Evolutionary conservation across 208 protist genomes (phyloP), one percentile per base, ranked within the genome.

Genomic region (Hexamita inflata): DNA sequence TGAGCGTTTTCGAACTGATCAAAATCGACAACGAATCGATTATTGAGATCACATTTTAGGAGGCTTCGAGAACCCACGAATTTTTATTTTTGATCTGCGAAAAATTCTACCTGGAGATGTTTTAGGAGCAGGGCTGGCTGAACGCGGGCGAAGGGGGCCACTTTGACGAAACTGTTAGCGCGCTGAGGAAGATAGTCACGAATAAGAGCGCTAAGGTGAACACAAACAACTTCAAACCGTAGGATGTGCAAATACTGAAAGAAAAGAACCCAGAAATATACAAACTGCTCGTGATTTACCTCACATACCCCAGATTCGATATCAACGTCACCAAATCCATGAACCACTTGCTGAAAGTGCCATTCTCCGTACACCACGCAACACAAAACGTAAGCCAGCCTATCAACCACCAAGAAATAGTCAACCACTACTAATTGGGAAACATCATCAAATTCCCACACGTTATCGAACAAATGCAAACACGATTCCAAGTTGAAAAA

Each of bases 331-430:
- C 64, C 7, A n/a, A 38, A 29, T 19, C 11, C 11, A 70, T 70
- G 64, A 70, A 70, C 35, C 64, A 70, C n/a, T 38, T 70, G 15
- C 64, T 70, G 9, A 70, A 70, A n/a, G n/a, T 70, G 9, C 64
- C 64, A n/a, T 70, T 70, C 35, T 70, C 64, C 11, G 64, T 70
- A 28, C 64, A 70, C n/a, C 7, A n/a, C n/a, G n/a, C n/a, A n/a
- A n/a, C n/a, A n/a, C n/a, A n/a, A n/a, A n/a, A n/a, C n/a, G n/a
- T n/a, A n/a, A n/a, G n/a, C n/a, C n/a, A n/a, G n/a, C n/a, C n/a
- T n/a, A n/a, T n/a, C n/a, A n/a, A n/a, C n/a, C n/a, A n/a, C n/a
- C n/a, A n/a, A n/a, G n/a, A n/a, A n/a, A n/a, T n/a, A n/a, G n/a
- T n/a, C n/a, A n/a, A n/a, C n/a, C n/a, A n/a, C n/a, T n/a, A n/a